Evolutionary conservation across 768 basidiomycete species (phyloP), one percentile per base, ranked within the genome.

Genomic region (Trametes meyenii): DNA sequence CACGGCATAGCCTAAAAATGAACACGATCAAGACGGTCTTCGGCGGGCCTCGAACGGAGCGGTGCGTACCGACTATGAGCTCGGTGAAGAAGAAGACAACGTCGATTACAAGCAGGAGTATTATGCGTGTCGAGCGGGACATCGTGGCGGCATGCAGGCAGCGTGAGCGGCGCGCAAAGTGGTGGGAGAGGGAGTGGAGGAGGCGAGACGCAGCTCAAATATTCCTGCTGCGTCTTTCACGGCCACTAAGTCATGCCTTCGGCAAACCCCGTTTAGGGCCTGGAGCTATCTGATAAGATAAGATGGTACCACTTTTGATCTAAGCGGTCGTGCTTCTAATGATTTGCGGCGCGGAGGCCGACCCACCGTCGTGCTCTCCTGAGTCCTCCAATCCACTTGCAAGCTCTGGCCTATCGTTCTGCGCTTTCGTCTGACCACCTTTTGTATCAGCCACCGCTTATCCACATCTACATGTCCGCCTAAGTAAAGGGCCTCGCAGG

Each of bases 31-130:
- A 14, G 21, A 12, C 2, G 29, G 33, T 7, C 45, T 44, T 29
- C 1, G 29, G 26, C 24, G 26, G 62, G 39, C 65, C 62, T 23
- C 66, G 51, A 60, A 64, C 55, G 66, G 29, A 36, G 16, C 24
- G 11, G 45, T 23, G 68, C 82, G 65, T 61, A 87, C 93, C 94
- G 59, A 84, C 85, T 59, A 89, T 84, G 68, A 96, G 81, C 73
- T 96, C 95, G 49, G 95, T 79, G 69, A 93, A 82, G 73, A 97
- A 94, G 80, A 93, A 98, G 50, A 88, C 5, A 16, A 92, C 70
- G 76, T 99, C 96, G 58, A 99, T 94, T 65, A 82, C 78, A 40
- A 96, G 82, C 49, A 98, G 80, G 61, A 94, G 77, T 6, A 81
- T 83, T 66, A 94, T 94, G 67, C 87, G 81, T 5, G 88, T 77